phyloP scores from a whole-genome alignment of 2,329 filamentous ascomycete species.

The Pseudogymnoascus destructans region DNA sequence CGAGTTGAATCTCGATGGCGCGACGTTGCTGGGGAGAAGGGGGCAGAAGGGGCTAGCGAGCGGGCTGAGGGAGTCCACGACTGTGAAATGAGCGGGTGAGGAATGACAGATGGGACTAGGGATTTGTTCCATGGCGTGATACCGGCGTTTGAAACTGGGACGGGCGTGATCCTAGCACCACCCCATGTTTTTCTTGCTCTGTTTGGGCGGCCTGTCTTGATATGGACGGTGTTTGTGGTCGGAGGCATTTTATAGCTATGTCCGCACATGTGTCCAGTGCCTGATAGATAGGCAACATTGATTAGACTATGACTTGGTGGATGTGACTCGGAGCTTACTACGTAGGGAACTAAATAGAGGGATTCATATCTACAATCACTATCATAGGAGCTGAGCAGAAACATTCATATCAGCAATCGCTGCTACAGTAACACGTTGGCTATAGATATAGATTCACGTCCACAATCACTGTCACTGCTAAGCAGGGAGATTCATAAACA shows the following conservation, averaged over 20 bases:
- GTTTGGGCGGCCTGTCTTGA: background rate
- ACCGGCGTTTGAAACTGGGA: background rate
- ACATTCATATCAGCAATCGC: too few species aligned
- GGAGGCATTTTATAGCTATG: background rate
- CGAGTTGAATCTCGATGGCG: constrained; percentile 82
- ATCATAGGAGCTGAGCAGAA: too few species aligned
- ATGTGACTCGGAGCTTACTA: too few species aligned
- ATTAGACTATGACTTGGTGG: too few species aligned
- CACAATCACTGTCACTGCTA: too few species aligned
- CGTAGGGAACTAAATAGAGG: too few species aligned
- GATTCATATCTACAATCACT: too few species aligned
- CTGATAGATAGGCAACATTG: constrained; percentile 17
- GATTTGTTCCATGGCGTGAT: constrained; percentile 1
- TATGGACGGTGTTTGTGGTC: background rate
- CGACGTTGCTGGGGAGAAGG: constrained; percentile 70
- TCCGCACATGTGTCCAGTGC: background rate
- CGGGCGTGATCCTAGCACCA: background rate
- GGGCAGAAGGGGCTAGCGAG: constrained; percentile 34
- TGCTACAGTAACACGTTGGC: too few species aligned
- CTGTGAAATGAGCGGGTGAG: constrained; percentile 19
- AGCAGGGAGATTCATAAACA: too few species aligned
- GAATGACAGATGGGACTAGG: background rate
- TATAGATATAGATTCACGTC: too few species aligned
- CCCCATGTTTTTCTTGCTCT: background rate
- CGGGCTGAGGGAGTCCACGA: constrained; percentile 19